A percentile compares a stretch with the other conserved stretches of the same genome.
Conservation (phyloP, 2,329 filamentous ascomycete species). For the Colletotrichum higginsianum region DNA sequence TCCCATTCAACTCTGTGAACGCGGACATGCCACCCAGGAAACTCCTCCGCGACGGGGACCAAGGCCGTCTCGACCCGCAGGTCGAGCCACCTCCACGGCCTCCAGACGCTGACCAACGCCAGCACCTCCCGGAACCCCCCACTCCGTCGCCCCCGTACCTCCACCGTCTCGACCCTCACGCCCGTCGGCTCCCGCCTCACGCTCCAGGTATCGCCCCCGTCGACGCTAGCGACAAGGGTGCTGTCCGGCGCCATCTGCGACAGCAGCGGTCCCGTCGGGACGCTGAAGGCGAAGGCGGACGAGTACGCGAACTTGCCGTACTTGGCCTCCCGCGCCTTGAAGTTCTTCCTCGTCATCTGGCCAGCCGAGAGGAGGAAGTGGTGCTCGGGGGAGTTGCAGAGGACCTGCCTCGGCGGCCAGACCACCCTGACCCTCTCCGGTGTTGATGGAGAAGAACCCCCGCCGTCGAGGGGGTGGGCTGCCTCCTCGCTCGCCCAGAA, state of each 20-base stretch:
- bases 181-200: constrained; percentile 32
- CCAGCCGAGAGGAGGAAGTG: constrained; percentile 56
- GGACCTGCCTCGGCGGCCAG: constrained; percentile 55
- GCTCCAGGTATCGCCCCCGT: constrained; percentile 42
- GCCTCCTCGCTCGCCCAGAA: constrained; percentile 60
- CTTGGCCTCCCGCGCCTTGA: constrained; percentile 55
- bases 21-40: constrained; percentile 39
- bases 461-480: constrained; percentile 48
- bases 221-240: constrained; percentile 39
- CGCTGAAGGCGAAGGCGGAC: constrained; percentile 55
- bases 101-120: constrained; percentile 38
- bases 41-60: constrained; percentile 7
- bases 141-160: neutral
- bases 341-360: constrained; percentile 52
- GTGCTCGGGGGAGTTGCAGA: constrained; percentile 53
- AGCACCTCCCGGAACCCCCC: neutral
- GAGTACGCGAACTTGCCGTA: constrained; percentile 58
- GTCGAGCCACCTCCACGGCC: constrained; percentile 37
- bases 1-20: constrained; percentile 37
- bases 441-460: neutral
- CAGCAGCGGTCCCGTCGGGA: constrained; percentile 50
- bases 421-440: neutral
- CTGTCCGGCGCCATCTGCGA: constrained; percentile 45
- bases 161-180: constrained; percentile 11
- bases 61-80: constrained; percentile 40